Base-by-base conservation (phyloP, 2,329 filamentous ascomycete genomes). In the Aspergillus ustus region DNA sequence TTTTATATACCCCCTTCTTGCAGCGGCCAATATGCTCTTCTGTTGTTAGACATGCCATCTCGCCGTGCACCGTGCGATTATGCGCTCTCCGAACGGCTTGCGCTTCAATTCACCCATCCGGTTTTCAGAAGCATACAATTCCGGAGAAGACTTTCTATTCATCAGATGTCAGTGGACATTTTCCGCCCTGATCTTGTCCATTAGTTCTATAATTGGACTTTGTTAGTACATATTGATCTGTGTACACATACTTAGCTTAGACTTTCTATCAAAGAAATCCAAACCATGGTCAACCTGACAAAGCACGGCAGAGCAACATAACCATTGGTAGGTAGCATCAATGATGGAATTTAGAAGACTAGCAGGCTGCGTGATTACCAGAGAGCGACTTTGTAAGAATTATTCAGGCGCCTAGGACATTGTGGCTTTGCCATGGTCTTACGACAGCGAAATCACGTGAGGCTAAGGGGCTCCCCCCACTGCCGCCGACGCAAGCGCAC, bases 1-100 rank as follows among this genome's bases (percentile, higher is more conserved):
- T 72, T 72, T 71, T 70, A 74, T 73, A 73, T 73, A 69, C 67
- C 70, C 69, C 62, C 66, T 69, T 68, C 22, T 66, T 69, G 67
- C 58, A 70, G 65, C 66, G 64, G 64, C 57, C 37, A 65, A 51
- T 57, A 64, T 60, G 59, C 65, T 67, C 62, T 66, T 63, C 43
- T 51, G 57, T 68, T 67, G 53, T 57, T 64, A 67, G 44, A 59
- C 50, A 52, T 60, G 52, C 54, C 57, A 54, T 50, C 46, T 57
- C 34, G 44, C 43, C 65, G 52, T 58, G 31, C 45, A 45, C 56
- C 34, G 25, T 40, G 8, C 34, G 15, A 40, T 53, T 52, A 9
- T 29, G 15, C 28, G 50, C 58, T 59, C n/a, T 46, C 53, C 25
- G 22, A 52, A 60, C 62, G 48, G 46, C 52, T 29, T 13, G 34